These are phyloP conservation scores for Beverwykella pulmonaria DNA, from an alignment of 495 filamentous ascomycete genomes.

Conservation along the genomic window DNA sequence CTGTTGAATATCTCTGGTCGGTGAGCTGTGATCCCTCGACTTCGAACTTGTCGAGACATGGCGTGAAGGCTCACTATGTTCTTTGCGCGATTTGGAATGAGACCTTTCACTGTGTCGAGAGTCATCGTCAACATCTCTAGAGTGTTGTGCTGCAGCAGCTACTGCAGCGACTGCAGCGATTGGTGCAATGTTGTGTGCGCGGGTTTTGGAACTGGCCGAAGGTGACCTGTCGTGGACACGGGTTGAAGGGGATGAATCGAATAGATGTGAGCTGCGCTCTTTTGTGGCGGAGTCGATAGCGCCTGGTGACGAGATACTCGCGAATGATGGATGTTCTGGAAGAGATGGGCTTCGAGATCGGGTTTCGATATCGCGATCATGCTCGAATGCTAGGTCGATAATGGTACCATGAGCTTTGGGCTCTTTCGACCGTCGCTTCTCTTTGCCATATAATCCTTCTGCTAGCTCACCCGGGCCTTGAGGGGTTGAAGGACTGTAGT, in stretches of 20 bases:
- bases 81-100: slow-evolving; percentile 1
- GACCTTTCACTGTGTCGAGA: neutral
- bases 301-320: slow-evolving; percentile 40
- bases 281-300: slow-evolving; percentile 57
- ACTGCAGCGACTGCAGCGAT: neutral
- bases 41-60: neutral
- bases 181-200: slow-evolving; percentile 10
- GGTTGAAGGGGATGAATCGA: slow-evolving; percentile 57
- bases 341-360: slow-evolving; percentile 34
- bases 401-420: neutral
- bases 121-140: slow-evolving; percentile 1
- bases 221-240: slow-evolving; percentile 37
- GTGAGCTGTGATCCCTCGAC: slow-evolving; percentile 10
- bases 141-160: neutral
- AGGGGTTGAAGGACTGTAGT: slow-evolving; percentile 35
- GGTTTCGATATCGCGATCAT: neutral
- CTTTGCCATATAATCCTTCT: slow-evolving; percentile 1
- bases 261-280: slow-evolving; percentile 57
- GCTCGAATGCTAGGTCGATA: slow-evolving; percentile 3
- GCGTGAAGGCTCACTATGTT: neutral
- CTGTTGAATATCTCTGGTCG: slow-evolving; percentile 3
- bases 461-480: slow-evolving; percentile 16
- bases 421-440: slow-evolving; percentile 11
- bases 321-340: slow-evolving; percentile 16
- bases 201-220: slow-evolving; percentile 3